Evolutionary conservation across 176 grass and related monocot species (phyloP).

Genomic region (Oryza australiensis): DNA sequence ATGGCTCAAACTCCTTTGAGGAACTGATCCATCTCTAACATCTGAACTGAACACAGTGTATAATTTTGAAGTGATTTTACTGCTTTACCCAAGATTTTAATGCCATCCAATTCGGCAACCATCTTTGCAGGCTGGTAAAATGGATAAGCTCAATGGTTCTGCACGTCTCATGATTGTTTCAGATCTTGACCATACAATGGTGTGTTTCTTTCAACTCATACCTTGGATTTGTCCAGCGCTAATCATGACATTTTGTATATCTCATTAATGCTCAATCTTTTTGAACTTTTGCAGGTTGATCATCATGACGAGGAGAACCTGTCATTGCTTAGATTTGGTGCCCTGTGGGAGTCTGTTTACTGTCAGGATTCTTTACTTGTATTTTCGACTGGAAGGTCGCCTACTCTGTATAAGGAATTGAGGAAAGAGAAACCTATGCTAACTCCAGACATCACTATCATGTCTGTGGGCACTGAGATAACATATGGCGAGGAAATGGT

Average conservation of each 20-base stretch:
- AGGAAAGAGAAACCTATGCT: conserved; percentile 90
- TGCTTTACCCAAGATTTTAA: background rate
- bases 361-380: conserved; percentile 76
- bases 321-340: conserved; percentile 76
- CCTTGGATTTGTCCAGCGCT: background rate
- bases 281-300: conserved; percentile 67
- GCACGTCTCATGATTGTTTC: conserved; percentile 97
- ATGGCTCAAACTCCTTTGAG: background rate
- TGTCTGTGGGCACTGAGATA: conserved; percentile 94
- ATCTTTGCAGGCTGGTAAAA: conserved; percentile 45
- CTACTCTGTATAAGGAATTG: conserved; percentile 74
- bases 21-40: background rate
- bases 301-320: conserved; percentile 77
- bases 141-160: conserved; percentile 78
- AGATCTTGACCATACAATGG: conserved; percentile 97
- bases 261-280: conserved; percentile 5
- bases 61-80: background rate
- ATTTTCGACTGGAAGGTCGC: conserved; percentile 78
- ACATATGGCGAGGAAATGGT: conserved; percentile 80
- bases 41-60: background rate
- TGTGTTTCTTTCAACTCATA: conserved; percentile 20
- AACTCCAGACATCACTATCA: conserved; percentile 87
- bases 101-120: background rate
- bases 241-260: background rate
- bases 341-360: conserved; percentile 78